Base-by-base conservation (phyloP, 441 rosid genomes). In the Gossypium gossypioides region DNA sequence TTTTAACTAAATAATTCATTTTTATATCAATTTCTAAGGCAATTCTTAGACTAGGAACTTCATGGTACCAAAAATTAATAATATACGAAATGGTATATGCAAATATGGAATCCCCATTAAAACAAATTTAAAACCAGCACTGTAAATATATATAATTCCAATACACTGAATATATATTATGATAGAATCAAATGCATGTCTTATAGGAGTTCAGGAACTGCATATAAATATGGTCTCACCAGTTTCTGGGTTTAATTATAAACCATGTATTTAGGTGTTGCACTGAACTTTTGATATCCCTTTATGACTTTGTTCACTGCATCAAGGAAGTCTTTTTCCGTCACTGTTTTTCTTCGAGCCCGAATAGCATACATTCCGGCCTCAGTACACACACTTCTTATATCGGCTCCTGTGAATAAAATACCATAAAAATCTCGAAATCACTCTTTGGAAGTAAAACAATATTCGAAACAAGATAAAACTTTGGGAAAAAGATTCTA, bases 311-410 rank as follows among this genome's bases (percentile, higher is more conserved):
- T 93, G 88, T 93, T 90, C 74, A 93, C 97, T 2, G 98, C 98
- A 42, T 93, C 98, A 12, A 93, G 86, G 78, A 93, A 93, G 77
- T 93, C 98, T 57, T 91, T 91, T 84, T 93, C 97, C 0, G 98
- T 93, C 56, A 93, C 97, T 0, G 97, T 91, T 83, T 93, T 93
- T 75, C 98, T 85, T 46, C 98, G 79, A 0, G 98, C 98, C 56
- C 98, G 81, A 71, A 93, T 91, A 3, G 98, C 98, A 61, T 76
- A 93, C 98, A 93, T 90, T n/a, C 98, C 98, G 0, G 98, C 98
- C 79, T 93, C 98, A 0, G 98, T 93, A 86, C 98, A 93, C 13
- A 93, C 98, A 66, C 97, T 91, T 79, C 97, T 84, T 48, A 93
- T 93, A 74, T 93, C 97, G 40, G 98, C 97, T 72, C 98, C 98